phyloP scores from a whole-genome alignment of 1,284 basidiomycete genomes.

The Ganoderma sinense region DNA sequence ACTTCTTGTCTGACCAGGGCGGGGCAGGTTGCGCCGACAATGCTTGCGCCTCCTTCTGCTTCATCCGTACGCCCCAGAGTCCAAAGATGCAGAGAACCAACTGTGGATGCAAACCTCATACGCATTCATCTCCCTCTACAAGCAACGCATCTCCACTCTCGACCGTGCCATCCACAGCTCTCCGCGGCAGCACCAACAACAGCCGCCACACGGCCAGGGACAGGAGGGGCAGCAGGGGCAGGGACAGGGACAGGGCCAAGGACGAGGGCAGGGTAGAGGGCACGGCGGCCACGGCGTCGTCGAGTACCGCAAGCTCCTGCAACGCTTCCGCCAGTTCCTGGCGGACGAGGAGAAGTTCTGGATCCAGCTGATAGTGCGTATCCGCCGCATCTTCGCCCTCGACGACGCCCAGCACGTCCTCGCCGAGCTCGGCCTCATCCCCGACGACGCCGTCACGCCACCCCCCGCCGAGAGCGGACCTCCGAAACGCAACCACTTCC shows the following conservation, averaged over 20 bases:
- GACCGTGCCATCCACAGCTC: slow-evolving; percentile 65
- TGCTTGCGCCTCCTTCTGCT: slow-evolving; percentile 81
- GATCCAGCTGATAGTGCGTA: slow-evolving; percentile 75
- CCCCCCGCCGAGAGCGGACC: slow-evolving; percentile 21
- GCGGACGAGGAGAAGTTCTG: slow-evolving; percentile 90
- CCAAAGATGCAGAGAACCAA: slow-evolving; percentile 82
- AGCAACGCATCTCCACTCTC: slow-evolving; percentile 73
- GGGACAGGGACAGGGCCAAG: slow-evolving; percentile 29
- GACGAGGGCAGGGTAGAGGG: slow-evolving; percentile 39
- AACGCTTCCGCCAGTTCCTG: slow-evolving; percentile 88
- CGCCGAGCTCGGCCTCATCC: slow-evolving; percentile 60
- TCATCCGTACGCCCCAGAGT: slow-evolving; percentile 78
- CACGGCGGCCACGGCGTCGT: slow-evolving; percentile 62
- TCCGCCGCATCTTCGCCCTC: slow-evolving; percentile 74
- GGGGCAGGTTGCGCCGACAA: slow-evolving; percentile 73
- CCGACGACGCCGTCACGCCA: slow-evolving; percentile 36
- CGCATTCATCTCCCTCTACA: slow-evolving; percentile 85
- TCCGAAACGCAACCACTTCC: slow-evolving; percentile 55
- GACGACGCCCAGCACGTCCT: slow-evolving; percentile 66
- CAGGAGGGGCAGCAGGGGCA: slow-evolving; percentile 50
- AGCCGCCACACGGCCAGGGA: slow-evolving; percentile 37
- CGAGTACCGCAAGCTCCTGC: slow-evolving; percentile 86
- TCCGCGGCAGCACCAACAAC: slow-evolving; percentile 51
- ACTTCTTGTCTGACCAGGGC: slow-evolving; percentile 7
- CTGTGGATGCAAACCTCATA: slow-evolving; percentile 96